Conservation (phyloP, 306 rosid species). For the Trifolium pratense region DNA sequence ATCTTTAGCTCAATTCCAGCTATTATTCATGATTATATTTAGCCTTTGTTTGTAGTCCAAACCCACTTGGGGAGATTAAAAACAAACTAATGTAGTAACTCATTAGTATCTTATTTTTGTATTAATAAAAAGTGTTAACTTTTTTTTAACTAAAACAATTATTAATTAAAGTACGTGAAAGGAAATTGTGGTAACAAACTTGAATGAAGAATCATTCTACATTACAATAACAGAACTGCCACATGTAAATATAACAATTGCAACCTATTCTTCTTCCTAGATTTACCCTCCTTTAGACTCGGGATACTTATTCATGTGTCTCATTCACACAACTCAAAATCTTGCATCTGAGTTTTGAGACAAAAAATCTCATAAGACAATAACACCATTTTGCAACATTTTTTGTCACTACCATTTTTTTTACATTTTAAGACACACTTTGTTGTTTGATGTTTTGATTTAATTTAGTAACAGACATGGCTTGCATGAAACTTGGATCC, state of each 20-base stretch:
- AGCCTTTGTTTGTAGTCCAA: too few species aligned
- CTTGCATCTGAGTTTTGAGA: slow-evolving; percentile 11
- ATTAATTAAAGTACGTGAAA: neutral
- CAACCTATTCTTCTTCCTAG: slow-evolving; percentile 68
- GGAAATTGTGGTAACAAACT: neutral
- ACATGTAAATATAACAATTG: slow-evolving; percentile 41
- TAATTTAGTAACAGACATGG: slow-evolving; percentile 49
- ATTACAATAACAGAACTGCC: slow-evolving; percentile 44
- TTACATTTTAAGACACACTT: slow-evolving; percentile 4
- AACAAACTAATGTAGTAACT: too few species aligned
- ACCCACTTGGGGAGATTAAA: too few species aligned
- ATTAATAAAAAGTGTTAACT: too few species aligned
- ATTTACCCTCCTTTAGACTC: slow-evolving; percentile 70
- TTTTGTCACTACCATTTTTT: neutral
- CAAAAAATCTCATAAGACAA: slow-evolving; percentile 7
- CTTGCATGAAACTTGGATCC: slow-evolving; percentile 78
- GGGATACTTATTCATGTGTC: slow-evolving; percentile 49
- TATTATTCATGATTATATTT: too few species aligned
- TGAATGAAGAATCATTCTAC: slow-evolving; percentile 40
- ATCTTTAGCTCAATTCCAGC: too few species aligned
- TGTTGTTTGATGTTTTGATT: slow-evolving; percentile 22
- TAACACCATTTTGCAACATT: neutral
- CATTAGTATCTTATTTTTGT: too few species aligned
- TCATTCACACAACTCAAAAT: slow-evolving; percentile 38
- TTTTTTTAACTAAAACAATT: too few species aligned